Evolutionary conservation across 2,329 filamentous ascomycete species (phyloP), one percentile per base, ranked within the genome.

Genomic region (Hypoxylon sp.): DNA sequence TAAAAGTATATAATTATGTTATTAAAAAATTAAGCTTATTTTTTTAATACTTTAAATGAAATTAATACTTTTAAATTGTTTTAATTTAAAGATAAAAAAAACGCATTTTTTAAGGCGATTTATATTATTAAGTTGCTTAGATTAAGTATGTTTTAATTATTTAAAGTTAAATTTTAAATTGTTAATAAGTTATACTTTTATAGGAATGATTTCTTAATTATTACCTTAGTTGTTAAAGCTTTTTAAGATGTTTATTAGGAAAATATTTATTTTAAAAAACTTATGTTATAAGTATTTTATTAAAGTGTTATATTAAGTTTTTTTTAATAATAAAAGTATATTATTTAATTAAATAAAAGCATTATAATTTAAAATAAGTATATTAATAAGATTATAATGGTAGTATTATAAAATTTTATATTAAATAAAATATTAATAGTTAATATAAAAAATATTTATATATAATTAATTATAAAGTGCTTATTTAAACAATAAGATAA

Each of bases 371-470:
- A 46, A 17, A 22, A 46, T 19, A 50, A 26, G n/a, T 14, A 50
- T 31, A 33, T 8, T 29, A 50, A 50, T 50, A 17, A 46, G 6
- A 50, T 26, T 26, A 47, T 47, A 44, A 10, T n/a, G 14, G 3
- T 44, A 10, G 8, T 19, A 19, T 44, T n/a, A 44, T 26, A 26
- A 29, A 29, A 50, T 13, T 26, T 26, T 13, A 26, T 26, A 26
- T 29, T 29, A 26, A 50, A 29, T 50, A 11, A 50, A 50, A 14
- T 14, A 9, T 3, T 26, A 26, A 3, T 50, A 13, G 6, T 50
- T 47, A 33, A 33, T 44, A 44, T 44, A 26, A 50, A 50, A 22
- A 13, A 26, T 50, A 29, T 13, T 26, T 50, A 26, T 50, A 26
- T 50, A 50, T 26, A 26, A 33, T 10, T 50, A 50, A 11, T 50